A percentile compares a stretch with the other conserved stretches of the same genome.
phyloP scores from a whole-genome alignment of 441 rosid genomes.

The Eruca vesicaria region DNA sequence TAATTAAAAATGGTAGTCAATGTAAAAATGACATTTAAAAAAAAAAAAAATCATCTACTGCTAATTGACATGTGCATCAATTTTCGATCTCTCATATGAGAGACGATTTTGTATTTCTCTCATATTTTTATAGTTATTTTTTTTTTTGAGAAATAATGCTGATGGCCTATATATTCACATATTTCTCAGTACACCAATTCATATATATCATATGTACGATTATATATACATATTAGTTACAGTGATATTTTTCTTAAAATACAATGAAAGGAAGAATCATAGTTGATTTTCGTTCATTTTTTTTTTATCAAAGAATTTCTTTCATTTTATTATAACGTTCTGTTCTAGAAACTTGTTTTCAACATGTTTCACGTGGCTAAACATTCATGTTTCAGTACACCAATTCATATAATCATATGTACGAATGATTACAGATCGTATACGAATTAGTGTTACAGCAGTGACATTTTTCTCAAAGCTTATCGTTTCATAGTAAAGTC shows the following conservation, averaged over 20 bases:
- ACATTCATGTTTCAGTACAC: not conserved
- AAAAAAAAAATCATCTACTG: not conserved
- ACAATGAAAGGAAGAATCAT: not conserved
- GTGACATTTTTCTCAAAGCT: not conserved
- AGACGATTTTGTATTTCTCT: not conserved
- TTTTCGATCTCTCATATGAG: not conserved
- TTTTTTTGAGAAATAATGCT: not conserved
- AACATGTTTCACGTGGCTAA: not conserved
- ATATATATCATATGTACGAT: not conserved
- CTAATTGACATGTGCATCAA: not conserved
- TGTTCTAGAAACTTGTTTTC: not conserved
- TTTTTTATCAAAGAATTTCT: no score
- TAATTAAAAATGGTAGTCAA: not conserved
- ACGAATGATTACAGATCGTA: not conserved
- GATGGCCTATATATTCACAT: not conserved
- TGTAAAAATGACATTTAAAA: not conserved
- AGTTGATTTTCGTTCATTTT: no score
- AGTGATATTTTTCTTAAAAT: not conserved
- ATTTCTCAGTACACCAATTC: not conserved
- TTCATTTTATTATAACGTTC: not conserved
- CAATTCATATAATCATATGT: not conserved
- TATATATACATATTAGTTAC: not conserved
- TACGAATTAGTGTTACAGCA: not conserved
- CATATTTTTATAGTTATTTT: no score
- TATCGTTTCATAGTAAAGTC: not conserved